Percentiles rank a stretch among this genome's conserved stretches.
Evolutionary conservation across 2,329 filamentous ascomycete species (phyloP).

Genomic region (Conoideocrella luteorostrata): DNA sequence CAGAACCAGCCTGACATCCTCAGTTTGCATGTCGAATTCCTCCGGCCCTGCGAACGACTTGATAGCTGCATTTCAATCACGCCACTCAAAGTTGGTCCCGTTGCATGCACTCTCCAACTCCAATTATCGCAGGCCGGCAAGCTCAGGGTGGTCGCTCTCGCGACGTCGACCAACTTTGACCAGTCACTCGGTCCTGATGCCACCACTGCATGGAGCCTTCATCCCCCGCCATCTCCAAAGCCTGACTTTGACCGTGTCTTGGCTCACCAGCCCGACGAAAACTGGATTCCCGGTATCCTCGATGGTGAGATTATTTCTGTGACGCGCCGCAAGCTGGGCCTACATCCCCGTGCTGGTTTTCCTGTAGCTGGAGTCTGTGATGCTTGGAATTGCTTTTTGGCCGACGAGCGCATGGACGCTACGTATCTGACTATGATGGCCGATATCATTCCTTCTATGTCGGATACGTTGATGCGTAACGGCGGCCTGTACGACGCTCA

Average conservation of each 20-base stretch:
- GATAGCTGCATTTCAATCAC: slow-evolving; percentile 16
- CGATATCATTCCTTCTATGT: slow-evolving; percentile 21
- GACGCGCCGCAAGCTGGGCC: slow-evolving; percentile 10
- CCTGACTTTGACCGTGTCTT: slow-evolving; percentile 18
- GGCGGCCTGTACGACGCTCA: slow-evolving; percentile 18
- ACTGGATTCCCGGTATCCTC: slow-evolving; percentile 17
- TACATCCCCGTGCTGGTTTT: slow-evolving; percentile 18
- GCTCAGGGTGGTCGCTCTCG: not conserved
- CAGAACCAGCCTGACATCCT: slow-evolving; percentile 19
- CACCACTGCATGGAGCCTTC: not conserved
- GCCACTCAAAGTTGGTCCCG: slow-evolving; percentile 15
- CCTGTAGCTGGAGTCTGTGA: slow-evolving; percentile 16
- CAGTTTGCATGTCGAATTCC: slow-evolving; percentile 20
- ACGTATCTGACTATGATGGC: slow-evolving; percentile 20
- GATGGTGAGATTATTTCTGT: slow-evolving; percentile 17
- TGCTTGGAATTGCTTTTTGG: slow-evolving; percentile 17
- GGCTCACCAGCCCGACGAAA: slow-evolving; percentile 11
- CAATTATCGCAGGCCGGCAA: slow-evolving; percentile 7
- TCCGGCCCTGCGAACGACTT: slow-evolving; percentile 15
- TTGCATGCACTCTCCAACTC: slow-evolving; percentile 17
- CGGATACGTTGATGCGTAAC: slow-evolving; percentile 20
- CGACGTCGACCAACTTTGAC: not conserved
- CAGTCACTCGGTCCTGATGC: not conserved
- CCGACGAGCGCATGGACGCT: slow-evolving; percentile 16
- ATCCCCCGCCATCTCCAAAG: slow-evolving; percentile 13